A percentile compares a stretch with the other conserved stretches of the same genome.
These are phyloP conservation scores for Paspalum notatum DNA, from an alignment of 176 grass and related monocot genomes.

Conservation along the genomic window DNA sequence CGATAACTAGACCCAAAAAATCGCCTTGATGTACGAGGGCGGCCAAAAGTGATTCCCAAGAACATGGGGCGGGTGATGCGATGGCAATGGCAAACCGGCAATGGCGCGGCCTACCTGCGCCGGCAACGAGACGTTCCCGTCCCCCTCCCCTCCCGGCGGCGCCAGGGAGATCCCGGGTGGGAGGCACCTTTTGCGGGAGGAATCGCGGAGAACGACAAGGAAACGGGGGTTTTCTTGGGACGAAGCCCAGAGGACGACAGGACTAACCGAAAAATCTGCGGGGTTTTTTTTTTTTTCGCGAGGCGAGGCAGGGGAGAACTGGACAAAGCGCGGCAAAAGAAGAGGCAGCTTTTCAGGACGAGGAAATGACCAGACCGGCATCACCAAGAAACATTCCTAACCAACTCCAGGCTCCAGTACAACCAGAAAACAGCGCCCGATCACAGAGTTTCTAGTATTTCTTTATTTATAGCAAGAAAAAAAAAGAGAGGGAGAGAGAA, in stretches of 20 bases:
- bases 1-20: neutral
- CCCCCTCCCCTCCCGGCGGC: neutral
- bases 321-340: slow-evolving; percentile 34
- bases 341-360: slow-evolving; percentile 57
- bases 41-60: neutral
- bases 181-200: neutral
- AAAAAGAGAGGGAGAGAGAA: neutral
- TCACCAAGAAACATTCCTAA: slow-evolving; percentile 42
- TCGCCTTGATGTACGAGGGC: neutral
- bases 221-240: neutral
- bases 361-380: slow-evolving; percentile 45
- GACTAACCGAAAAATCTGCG: neutral
- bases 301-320: neutral
- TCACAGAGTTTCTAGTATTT: neutral
- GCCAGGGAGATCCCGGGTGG: neutral
- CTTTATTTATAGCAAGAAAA: neutral
- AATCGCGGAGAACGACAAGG: neutral
- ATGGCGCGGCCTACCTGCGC: slow-evolving; percentile 27
- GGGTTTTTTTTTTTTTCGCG: neutral
- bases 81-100: slow-evolving; percentile 28
- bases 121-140: neutral
- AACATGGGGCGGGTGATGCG: neutral
- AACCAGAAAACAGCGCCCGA: neutral
- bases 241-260: neutral
- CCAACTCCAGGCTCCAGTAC: slow-evolving; percentile 19